These are phyloP conservation scores for Phytopythium helicoides DNA, from an alignment of 352 stramenopile genomes.

Conservation along the genomic window DNA sequence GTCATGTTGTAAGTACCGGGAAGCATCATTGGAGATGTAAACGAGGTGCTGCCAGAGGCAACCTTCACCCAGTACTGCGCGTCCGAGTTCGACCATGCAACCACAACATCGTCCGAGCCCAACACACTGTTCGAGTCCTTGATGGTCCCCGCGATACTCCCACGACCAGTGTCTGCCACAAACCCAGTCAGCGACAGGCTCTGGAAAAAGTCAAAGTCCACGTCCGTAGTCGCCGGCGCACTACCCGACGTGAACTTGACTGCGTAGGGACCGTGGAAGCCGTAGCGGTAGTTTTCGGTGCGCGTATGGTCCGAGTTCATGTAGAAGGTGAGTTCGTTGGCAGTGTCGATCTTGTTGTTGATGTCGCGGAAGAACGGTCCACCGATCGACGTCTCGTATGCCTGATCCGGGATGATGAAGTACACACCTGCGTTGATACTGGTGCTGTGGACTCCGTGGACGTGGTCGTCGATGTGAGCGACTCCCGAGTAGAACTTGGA, in stretches of 20 bases:
- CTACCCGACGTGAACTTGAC: constrained; percentile 43
- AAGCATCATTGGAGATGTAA: constrained; percentile 46
- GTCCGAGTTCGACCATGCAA: constrained; percentile 35
- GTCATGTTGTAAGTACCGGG: constrained; percentile 45
- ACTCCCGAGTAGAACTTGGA: constrained; percentile 49
- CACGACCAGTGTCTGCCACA: constrained; percentile 25
- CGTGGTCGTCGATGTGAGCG: constrained; percentile 33
- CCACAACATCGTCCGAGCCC: constrained; percentile 21
- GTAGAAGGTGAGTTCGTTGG: constrained; percentile 55
- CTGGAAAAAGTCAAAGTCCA: constrained; percentile 54
- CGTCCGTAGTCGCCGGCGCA: constrained; percentile 15
- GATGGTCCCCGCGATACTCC: constrained; percentile 30
- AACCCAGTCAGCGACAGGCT: constrained; percentile 37
- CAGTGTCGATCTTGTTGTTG: constrained; percentile 52
- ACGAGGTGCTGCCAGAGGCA: constrained; percentile 11
- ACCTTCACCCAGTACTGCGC: constrained; percentile 54
- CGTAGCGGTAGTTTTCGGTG: constrained; percentile 46
- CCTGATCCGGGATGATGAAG: constrained; percentile 46
- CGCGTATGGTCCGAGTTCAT: constrained; percentile 64
- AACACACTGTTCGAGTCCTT: constrained; percentile 26
- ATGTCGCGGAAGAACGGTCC: constrained; percentile 60
- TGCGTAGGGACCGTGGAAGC: constrained; percentile 52
- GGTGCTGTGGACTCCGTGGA: constrained; percentile 33
- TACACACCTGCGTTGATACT: constrained; percentile 36
- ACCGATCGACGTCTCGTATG: constrained; percentile 45